Conservation (phyloP, 768 basidiomycete species). For the Boletus tylopilopsis region DNA sequence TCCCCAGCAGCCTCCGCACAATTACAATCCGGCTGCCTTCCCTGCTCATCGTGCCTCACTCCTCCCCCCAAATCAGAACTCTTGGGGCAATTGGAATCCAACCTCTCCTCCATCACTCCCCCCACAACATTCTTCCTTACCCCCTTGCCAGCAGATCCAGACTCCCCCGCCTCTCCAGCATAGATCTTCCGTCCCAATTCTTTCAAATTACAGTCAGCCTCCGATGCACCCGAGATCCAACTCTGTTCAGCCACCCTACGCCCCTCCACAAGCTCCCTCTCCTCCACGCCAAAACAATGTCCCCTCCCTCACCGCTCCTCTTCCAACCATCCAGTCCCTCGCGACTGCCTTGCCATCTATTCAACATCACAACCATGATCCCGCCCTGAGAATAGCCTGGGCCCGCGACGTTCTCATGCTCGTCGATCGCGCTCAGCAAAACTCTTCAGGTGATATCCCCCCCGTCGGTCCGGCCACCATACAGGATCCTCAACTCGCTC, state of each 20-base stretch:
- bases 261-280: constrained; percentile 21
- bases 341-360: constrained; percentile 46
- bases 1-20: constrained; percentile 14
- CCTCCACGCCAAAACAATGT: constrained; percentile 22
- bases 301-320: constrained; percentile 60
- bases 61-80: constrained; percentile 25
- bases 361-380: constrained; percentile 54
- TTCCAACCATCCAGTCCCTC: constrained; percentile 64
- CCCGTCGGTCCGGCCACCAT: constrained; percentile 51
- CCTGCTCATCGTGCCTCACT: constrained; percentile 18
- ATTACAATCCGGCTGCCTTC: constrained; percentile 17
- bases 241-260: constrained; percentile 15
- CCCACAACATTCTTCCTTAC: constrained; percentile 14
- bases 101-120: constrained; percentile 23
- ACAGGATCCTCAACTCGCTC: constrained; percentile 54
- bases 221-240: constrained; percentile 21
- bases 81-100: constrained; percentile 16
- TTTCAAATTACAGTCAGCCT: constrained; percentile 23
- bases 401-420: constrained; percentile 78
- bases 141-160: constrained; percentile 18
- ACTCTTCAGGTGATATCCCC: constrained; percentile 39
- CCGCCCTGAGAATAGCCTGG: constrained; percentile 68
- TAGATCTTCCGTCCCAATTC: constrained; percentile 18
- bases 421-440: constrained; percentile 51
- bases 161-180: constrained; percentile 24